Base-by-base conservation (phyloP, 768 basidiomycete species). In the Macrolepiota fuliginosa region DNA sequence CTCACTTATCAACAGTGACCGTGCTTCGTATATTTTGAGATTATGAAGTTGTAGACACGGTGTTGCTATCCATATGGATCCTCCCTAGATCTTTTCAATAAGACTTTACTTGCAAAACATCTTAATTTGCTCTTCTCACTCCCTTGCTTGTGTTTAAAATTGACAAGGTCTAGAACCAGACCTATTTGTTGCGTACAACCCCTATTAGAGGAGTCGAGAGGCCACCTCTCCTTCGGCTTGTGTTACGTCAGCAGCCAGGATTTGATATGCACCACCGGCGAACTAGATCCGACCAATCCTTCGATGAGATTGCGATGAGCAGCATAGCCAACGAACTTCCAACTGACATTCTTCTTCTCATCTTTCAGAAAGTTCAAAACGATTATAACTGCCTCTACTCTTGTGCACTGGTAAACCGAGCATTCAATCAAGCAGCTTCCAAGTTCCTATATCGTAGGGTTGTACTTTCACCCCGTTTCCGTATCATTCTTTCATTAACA, bases 361-460 rank as follows among this genome's bases (percentile, higher is more conserved):
- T 80, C 32, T 42, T 83, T 6, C 72, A 69, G 22, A 40, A 66
- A 40, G 68, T 80, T 35, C 58, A 49, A 37, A 66, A 76, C 10
- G 75, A 83, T 62, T 74, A 71, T 58, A 51, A 54, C 19, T 61
- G 74, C 0, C 73, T 87, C 19, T 76, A 64, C 58, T 64, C 62
- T 9, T 83, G 78, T 65, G 70, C 81, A 39, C 68, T 83, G 13
- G 82, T 83, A 15, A 80, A 77, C 64, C 72, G 71, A 57, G 73
- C 75, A n/a, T 81, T 84, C 68, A 77, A 78, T 64, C 64, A 66
- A 37, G 78, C 74, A 9, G 78, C 83, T 7, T 77, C 81, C 13
- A 72, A 68, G 24, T 55, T 83, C 19, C 76, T 87, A 0, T 86
- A 86, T 62, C 66, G 68, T 15, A 68, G 69, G 19, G 78, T 85